These are phyloP conservation scores for Arthrobotrys sphaeroides DNA, from an alignment of 2,329 filamentous ascomycete genomes.

Conservation along the genomic window DNA sequence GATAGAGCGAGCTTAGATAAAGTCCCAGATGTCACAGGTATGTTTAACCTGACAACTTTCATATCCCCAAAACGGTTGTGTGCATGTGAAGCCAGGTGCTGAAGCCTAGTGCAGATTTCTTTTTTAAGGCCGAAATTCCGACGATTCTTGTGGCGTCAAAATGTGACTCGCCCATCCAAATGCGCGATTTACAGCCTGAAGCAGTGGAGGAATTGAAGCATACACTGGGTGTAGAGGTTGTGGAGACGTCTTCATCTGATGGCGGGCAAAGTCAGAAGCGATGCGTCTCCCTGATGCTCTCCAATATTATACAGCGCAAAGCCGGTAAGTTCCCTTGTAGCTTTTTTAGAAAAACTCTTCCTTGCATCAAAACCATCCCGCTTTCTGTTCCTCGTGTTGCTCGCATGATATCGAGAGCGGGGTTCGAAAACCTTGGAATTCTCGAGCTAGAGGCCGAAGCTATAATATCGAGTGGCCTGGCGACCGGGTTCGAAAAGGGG, in stretches of 20 bases:
- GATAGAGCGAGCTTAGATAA: constrained; percentile 77
- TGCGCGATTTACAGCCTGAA: constrained; percentile 53
- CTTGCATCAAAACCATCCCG: not conserved
- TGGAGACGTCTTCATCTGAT: constrained; percentile 51
- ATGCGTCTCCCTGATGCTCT: constrained; percentile 52
- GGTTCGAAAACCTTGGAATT: constrained; percentile 21
- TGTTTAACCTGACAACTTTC: too few relatives aligned
- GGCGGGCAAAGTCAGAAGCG: constrained; percentile 50
- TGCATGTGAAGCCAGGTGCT: constrained; percentile 35
- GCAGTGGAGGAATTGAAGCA: constrained; percentile 48
- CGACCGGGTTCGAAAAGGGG: constrained; percentile 44
- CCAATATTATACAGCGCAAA: constrained; percentile 50
- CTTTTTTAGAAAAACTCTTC: not conserved
- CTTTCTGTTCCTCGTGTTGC: constrained; percentile 10
- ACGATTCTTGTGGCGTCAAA: constrained; percentile 52
- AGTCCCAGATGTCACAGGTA: constrained; percentile 80
- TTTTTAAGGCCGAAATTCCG: constrained; percentile 54
- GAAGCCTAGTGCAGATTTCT: constrained; percentile 54
- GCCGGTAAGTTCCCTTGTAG: constrained; percentile 32
- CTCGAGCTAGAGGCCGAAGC: constrained; percentile 23
- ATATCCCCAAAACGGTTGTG: constrained; percentile 37
- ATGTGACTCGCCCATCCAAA: constrained; percentile 49
- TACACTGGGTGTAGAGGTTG: constrained; percentile 44
- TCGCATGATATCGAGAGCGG: constrained; percentile 44
- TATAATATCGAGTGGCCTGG: constrained; percentile 51